A percentile compares a stretch with the other conserved stretches of the same genome.
These are phyloP conservation scores for Paraleonurus japonicus DNA, from an alignment of 257 asterid genomes.

Conservation along the genomic window DNA sequence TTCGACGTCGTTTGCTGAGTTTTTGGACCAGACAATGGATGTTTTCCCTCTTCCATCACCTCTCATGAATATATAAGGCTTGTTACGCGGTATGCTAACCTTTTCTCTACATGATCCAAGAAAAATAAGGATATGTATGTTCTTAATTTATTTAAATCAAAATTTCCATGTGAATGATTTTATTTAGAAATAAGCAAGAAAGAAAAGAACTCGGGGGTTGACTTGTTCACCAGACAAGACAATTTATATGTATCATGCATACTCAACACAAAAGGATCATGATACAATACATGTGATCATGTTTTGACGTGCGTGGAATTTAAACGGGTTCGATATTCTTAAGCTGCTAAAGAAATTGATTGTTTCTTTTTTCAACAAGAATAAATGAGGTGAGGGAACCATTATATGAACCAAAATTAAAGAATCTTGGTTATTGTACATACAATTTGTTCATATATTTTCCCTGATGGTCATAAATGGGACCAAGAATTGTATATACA, in stretches of 20 bases:
- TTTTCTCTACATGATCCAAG: conserved; percentile 51
- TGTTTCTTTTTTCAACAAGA: too few species aligned
- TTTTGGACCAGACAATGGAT: conserved; percentile 53
- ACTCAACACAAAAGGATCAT: too few species aligned
- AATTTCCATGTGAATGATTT: not conserved
- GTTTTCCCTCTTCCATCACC: conserved; percentile 74
- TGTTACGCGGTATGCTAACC: conserved; percentile 53
- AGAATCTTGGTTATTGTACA: not conserved
- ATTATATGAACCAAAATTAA: not conserved
- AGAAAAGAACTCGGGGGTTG: too few species aligned
- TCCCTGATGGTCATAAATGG: not conserved
- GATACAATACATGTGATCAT: too few species aligned
- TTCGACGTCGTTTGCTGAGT: conserved; percentile 40
- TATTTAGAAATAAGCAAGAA: not conserved
- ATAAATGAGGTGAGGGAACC: not conserved
- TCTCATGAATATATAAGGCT: conserved; percentile 74
- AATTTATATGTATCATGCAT: too few species aligned
- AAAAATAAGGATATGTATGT: too few species aligned
- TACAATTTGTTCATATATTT: too few species aligned
- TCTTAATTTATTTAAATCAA: too few species aligned
- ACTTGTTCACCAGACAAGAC: too few species aligned
- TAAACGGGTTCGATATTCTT: too few species aligned
- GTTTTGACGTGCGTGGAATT: too few species aligned
- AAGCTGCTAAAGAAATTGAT: too few species aligned
- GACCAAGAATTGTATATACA: not conserved